phyloP scores from a whole-genome alignment of 495 filamentous ascomycete genomes.

The Penicillium tannophilum region DNA sequence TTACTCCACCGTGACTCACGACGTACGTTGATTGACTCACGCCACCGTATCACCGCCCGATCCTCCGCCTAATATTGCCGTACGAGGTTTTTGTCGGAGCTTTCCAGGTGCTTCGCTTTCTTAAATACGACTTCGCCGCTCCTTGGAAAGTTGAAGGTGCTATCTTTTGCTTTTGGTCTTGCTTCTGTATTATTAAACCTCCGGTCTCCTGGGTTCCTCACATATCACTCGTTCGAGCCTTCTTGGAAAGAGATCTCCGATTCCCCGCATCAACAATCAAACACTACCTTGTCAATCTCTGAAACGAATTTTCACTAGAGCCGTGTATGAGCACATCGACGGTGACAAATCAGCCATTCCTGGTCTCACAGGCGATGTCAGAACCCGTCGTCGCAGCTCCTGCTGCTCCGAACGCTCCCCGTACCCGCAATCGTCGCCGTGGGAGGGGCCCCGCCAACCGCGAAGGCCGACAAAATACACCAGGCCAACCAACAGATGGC shows the following conservation, averaged over 20 bases:
- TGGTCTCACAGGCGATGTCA: slow-evolving; percentile 26
- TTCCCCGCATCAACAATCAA: slow-evolving; percentile 1
- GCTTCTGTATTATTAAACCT: background rate
- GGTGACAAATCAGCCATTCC: slow-evolving; percentile 4
- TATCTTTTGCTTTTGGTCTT: background rate
- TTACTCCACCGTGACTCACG: slow-evolving; percentile 5
- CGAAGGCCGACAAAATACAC: slow-evolving; percentile 17
- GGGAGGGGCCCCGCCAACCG: slow-evolving; percentile 36
- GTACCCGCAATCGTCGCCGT: slow-evolving; percentile 35
- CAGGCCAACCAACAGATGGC: slow-evolving; percentile 12
- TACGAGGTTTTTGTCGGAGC: background rate
- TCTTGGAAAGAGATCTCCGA: background rate
- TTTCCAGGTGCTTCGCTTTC: background rate
- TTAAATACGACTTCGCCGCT: background rate
- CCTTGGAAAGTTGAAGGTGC: background rate
- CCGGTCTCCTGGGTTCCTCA: background rate
- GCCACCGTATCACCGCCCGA: background rate
- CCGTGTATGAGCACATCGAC: slow-evolving; percentile 20
- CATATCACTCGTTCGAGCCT: background rate
- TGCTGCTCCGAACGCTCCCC: slow-evolving; percentile 28
- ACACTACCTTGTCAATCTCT: background rate
- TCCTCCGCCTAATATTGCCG: background rate
- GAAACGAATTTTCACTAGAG: background rate
- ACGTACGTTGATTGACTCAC: background rate
- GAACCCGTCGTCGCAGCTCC: slow-evolving; percentile 17